Base-by-base conservation (phyloP, 768 basidiomycete species). In the Stropharia rugosoannulata region DNA sequence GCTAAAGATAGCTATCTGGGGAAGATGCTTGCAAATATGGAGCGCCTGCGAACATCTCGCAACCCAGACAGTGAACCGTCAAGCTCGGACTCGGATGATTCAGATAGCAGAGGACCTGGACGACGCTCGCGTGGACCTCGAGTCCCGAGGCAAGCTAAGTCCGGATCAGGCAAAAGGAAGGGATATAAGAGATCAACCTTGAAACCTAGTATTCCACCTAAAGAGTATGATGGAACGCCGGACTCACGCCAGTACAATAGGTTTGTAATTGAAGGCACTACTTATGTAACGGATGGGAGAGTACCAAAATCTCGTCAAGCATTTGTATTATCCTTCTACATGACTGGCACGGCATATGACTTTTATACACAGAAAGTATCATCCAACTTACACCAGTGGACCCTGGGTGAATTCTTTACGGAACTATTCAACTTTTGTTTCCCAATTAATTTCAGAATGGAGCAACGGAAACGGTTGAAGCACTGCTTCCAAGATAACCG, bases 401-500 rank as follows among this genome's bases (percentile, higher is more conserved):
- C 27, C 0, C 32, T 75, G 0, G 38, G 56, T 15, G 15, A 60
- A 3, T 73, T 75, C 54, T 73, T 73, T 42, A 15, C 46, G 1
- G 68, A 61, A 22, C 15, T 75, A 15, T 74, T 73, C 48, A 64
- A 74, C 18, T 70, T 69, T n/a, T 72, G 72, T 25, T 75, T 75
- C 55, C 74, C 73, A 0, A 43, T 68, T 0, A 62, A 71, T 27
- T 71, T 61, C 49, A 29, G 59, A 3, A 44, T 61, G 32, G 51
- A 68, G 19, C 72, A 70, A 54, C 10, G 61, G 0, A 61, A 64
- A 4, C 65, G 67, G 15, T 59, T 78, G 0, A 38, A 58, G 1
- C 25, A 46, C 0, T 61, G 55, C 7, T 57, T 52, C 7, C 74
- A 77, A 39, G 57, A 64, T 12, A 54, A 63, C 4, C 63, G 62